A percentile compares a stretch with the other conserved stretches of the same genome.
Evolutionary conservation across 2,329 filamentous ascomycete species (phyloP).

Genomic region (Fusarium floridanum): DNA sequence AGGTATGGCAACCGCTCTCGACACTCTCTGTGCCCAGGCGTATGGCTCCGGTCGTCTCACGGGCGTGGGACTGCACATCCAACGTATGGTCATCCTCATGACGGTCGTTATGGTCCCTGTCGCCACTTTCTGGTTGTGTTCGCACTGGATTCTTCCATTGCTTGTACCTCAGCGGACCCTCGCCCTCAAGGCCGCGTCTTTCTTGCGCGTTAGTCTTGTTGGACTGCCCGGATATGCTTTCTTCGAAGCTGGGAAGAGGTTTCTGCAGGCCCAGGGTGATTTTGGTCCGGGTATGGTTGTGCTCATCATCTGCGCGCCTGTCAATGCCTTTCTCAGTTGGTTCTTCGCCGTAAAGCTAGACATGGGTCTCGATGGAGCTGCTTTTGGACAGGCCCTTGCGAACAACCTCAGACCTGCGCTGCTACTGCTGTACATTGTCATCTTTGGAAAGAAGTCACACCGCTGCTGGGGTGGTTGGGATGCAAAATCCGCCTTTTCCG

Average conservation of each 20-base stretch:
- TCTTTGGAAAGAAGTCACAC: conserved; percentile 53
- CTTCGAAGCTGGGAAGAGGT: conserved; percentile 68
- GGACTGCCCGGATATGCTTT: conserved; percentile 66
- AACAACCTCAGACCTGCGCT: conserved; percentile 63
- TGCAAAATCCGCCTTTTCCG: conserved; percentile 52
- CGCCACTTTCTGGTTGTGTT: conserved; percentile 62
- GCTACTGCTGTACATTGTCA: conserved; percentile 60
- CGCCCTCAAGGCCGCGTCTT: conserved; percentile 62
- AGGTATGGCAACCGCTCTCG: conserved; percentile 47
- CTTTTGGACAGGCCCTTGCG: conserved; percentile 62
- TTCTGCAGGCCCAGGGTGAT: conserved; percentile 67
- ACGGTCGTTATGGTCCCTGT: conserved; percentile 62
- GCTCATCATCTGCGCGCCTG: conserved; percentile 61
- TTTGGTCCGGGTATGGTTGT: conserved; percentile 65
- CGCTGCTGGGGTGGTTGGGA: conserved; percentile 55
- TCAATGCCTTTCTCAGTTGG: conserved; percentile 64
- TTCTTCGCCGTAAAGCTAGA: conserved; percentile 58
- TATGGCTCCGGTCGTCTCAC: conserved; percentile 57
- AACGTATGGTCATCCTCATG: conserved; percentile 67
- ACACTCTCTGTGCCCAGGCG: conserved; percentile 45
- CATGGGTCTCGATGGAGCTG: conserved; percentile 65
- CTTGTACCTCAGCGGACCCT: conserved; percentile 62
- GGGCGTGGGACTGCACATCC: conserved; percentile 65
- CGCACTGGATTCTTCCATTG: conserved; percentile 59
- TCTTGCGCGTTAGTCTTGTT: conserved; percentile 62